phyloP scores from a whole-genome alignment of 2,329 filamentous ascomycete genomes.

The Epichloe sibirici region DNA sequence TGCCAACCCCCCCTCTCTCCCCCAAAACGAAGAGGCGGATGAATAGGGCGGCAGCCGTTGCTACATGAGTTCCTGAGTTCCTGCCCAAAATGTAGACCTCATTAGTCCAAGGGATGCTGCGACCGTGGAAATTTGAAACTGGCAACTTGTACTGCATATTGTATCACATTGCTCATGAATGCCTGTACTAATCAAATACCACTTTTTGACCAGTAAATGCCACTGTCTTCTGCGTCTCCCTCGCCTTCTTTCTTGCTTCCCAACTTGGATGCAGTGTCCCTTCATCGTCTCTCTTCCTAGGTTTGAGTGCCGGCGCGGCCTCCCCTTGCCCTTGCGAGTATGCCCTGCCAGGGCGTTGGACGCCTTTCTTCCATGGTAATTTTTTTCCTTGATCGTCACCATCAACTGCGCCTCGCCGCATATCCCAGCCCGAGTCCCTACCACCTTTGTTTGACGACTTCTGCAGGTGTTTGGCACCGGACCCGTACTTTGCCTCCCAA shows the following conservation, averaged over 20 bases:
- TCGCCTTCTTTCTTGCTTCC: slow-evolving; percentile 14
- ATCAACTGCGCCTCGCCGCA: slow-evolving; percentile 41
- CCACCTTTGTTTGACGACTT: slow-evolving; percentile 22
- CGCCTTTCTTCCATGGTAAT: slow-evolving; percentile 43
- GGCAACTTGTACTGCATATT: background rate
- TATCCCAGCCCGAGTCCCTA: slow-evolving; percentile 45
- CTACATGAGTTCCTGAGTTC: background rate
- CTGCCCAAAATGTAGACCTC: background rate
- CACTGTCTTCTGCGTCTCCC: slow-evolving; percentile 10
- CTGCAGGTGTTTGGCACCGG: slow-evolving; percentile 54
- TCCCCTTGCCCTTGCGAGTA: background rate
- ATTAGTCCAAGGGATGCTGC: background rate
- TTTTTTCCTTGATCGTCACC: slow-evolving; percentile 21
- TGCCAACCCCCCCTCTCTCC: background rate
- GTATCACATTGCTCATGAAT: background rate
- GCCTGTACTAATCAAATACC: slow-evolving; percentile 12
- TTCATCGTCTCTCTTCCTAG: slow-evolving; percentile 32
- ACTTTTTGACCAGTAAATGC: slow-evolving; percentile 14
- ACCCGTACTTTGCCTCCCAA: slow-evolving; percentile 69
- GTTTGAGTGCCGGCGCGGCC: slow-evolving; percentile 15
- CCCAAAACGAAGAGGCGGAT: background rate
- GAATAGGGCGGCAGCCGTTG: background rate
- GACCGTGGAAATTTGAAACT: background rate
- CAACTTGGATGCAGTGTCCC: slow-evolving; percentile 38
- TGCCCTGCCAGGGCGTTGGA: slow-evolving; percentile 23